Percentiles rank a stretch among this genome's conserved stretches.
Conservation (phyloP, 441 rosid genomes). For the Populus hybrid region DNA sequence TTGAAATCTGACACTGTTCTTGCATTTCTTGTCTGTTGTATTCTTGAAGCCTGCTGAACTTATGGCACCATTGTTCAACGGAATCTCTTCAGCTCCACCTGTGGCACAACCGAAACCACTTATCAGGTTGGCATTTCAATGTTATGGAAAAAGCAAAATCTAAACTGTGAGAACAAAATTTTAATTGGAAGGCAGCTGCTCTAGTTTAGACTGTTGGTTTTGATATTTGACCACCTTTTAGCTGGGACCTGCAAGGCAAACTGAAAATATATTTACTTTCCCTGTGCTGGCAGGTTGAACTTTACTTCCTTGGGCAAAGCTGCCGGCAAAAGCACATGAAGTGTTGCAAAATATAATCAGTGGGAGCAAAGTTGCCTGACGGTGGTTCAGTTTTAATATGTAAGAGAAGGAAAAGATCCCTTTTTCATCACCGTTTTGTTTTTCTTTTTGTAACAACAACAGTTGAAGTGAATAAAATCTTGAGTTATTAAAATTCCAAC, state of each 20-base stretch:
- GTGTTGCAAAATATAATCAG: not conserved
- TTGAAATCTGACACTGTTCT: not conserved
- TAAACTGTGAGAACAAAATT: not conserved
- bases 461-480: conserved; percentile 5
- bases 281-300: conserved; percentile 59
- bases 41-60: conserved; percentile 57
- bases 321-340: conserved; percentile 41
- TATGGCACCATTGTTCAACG: conserved; percentile 30
- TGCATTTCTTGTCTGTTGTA: conserved; percentile 8
- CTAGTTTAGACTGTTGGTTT: not conserved
- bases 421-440: too few species aligned
- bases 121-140: conserved; percentile 41
- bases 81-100: conserved; percentile 34
- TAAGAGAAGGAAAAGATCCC: not conserved
- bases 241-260: not conserved
- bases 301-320: conserved; percentile 77
- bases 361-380: not conserved
- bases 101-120: conserved; percentile 57
- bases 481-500: not conserved
- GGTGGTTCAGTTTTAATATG: not conserved
- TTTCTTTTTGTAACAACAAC: not conserved
- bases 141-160: not conserved
- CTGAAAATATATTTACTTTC: not conserved
- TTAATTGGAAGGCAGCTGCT: not conserved
- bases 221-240: not conserved